phyloP scores from a whole-genome alignment of 2,329 filamentous ascomycete species.

The Talaromyces sp. region DNA sequence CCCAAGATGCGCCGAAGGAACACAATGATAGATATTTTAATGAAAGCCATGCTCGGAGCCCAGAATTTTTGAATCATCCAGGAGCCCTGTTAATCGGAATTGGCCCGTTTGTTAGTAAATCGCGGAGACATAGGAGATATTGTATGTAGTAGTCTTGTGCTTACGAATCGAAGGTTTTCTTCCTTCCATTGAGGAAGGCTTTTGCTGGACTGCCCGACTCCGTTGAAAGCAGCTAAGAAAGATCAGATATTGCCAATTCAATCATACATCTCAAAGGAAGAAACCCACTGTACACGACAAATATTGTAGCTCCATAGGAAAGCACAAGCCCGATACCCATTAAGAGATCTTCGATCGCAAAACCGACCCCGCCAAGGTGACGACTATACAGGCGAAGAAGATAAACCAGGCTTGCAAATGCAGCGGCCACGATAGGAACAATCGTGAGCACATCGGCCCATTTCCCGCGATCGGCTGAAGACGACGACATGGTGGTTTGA shows the following conservation, averaged over 20 bases:
- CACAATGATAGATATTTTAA: background rate
- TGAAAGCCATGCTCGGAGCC: background rate
- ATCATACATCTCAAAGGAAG: background rate
- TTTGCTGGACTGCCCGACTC: background rate
- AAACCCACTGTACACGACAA: background rate
- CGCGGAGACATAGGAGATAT: background rate
- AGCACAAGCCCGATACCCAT: background rate
- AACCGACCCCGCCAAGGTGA: background rate
- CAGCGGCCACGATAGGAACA: background rate
- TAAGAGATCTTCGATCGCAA: background rate
- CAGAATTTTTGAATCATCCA: constrained; percentile 3
- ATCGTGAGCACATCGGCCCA: background rate
- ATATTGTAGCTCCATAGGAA: background rate
- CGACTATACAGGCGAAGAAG: background rate
- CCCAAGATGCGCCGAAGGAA: background rate
- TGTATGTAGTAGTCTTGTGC: background rate
- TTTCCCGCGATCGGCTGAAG: background rate
- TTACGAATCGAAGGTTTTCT: background rate
- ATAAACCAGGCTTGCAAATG: background rate
- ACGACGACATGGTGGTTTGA: background rate
- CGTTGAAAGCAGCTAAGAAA: background rate
- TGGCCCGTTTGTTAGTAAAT: no score
- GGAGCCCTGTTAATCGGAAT: background rate
- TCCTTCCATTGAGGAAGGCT: background rate
- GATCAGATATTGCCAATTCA: background rate